Evolutionary conservation across 2,329 filamentous ascomycete genomes (phyloP).

Genomic region (Botrytis aclada): DNA sequence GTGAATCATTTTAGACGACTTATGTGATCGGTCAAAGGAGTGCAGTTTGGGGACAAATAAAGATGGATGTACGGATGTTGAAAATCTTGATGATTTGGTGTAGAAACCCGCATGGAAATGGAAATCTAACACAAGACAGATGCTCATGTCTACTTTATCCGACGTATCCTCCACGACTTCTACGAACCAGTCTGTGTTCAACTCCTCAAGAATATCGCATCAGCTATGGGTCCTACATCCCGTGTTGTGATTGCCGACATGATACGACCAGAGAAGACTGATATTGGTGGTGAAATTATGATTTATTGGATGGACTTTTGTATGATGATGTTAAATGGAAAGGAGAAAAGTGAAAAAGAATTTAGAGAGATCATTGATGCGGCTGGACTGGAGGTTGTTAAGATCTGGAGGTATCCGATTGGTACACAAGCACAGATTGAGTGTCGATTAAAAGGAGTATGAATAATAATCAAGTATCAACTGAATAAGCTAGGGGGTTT

Average conservation of each 20-base stretch:
- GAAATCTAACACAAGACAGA: not conserved
- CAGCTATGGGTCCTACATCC: not conserved
- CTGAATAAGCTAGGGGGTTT: too few species aligned
- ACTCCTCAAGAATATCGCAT: not conserved
- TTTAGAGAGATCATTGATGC: not conserved
- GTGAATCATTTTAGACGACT: not conserved
- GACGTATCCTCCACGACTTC: conserved; percentile 3
- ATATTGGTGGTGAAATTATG: not conserved
- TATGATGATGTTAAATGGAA: not conserved
- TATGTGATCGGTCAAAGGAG: not conserved
- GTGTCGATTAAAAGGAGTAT: not conserved
- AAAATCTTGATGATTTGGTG: not conserved
- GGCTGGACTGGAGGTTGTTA: not conserved
- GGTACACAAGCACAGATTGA: not conserved
- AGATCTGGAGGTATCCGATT: not conserved
- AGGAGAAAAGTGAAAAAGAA: not conserved
- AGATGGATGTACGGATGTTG: not conserved
- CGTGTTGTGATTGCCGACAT: not conserved
- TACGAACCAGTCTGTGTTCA: not conserved
- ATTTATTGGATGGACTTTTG: not conserved
- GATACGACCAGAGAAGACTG: not conserved
- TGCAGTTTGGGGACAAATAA: not conserved
- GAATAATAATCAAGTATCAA: too few species aligned
- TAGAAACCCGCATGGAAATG: not conserved
- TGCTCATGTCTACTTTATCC: conserved; percentile 9